A percentile compares a stretch with the other conserved stretches of the same genome.
These are phyloP conservation scores for Saccharomyces hybrid DNA, from an alignment of 1,139 yeast species.

Conservation along the genomic window DNA sequence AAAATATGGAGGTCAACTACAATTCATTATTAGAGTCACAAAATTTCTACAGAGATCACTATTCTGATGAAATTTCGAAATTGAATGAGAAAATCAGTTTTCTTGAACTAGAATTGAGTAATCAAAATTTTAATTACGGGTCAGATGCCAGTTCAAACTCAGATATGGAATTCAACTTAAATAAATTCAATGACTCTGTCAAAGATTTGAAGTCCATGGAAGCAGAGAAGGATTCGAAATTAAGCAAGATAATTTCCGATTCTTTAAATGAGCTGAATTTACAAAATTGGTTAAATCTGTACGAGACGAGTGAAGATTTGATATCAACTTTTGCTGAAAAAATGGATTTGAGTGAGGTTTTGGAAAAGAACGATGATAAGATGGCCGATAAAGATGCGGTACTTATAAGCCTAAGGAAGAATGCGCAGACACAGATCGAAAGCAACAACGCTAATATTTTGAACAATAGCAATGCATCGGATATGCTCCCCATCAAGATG, in stretches of 20 bases:
- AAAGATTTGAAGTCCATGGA: background rate
- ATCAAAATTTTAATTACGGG: background rate
- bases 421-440: background rate
- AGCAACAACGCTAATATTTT: slow-evolving; percentile 1
- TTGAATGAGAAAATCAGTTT: slow-evolving; percentile 2
- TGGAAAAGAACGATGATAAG: background rate
- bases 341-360: slow-evolving; percentile 10
- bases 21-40: background rate
- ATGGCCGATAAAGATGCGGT: slow-evolving; percentile 10
- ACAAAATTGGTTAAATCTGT: slow-evolving; percentile 16
- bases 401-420: slow-evolving; percentile 1
- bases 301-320: slow-evolving; percentile 14
- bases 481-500: slow-evolving; percentile 7
- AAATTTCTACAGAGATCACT: slow-evolving; percentile 3
- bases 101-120: background rate
- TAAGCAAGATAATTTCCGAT: background rate
- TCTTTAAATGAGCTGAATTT: slow-evolving; percentile 11
- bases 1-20: background rate
- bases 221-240: background rate
- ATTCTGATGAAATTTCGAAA: slow-evolving; percentile 1
- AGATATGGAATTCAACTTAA: background rate
- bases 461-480: background rate
- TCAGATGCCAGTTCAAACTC: background rate
- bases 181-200: background rate
- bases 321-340: slow-evolving; percentile 16